A percentile compares a stretch with the other conserved stretches of the same genome.
Evolutionary conservation across 23 red algal genomes (phyloP).

Genomic region (Chondrus crispus): DNA sequence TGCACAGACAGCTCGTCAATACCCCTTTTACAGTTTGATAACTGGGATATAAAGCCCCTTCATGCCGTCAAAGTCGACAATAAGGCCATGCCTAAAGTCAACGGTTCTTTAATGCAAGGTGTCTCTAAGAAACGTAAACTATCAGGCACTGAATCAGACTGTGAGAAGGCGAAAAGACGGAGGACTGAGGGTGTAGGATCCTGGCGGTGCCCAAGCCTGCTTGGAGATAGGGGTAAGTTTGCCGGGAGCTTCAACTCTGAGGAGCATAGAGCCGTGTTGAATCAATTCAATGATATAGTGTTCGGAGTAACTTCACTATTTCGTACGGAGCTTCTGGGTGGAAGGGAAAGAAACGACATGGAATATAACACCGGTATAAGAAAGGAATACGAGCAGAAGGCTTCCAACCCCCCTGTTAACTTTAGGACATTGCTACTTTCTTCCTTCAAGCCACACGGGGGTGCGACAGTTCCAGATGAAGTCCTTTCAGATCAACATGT

Average conservation of each 20-base stretch:
- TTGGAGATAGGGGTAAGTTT: no score
- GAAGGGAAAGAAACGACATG: not conserved
- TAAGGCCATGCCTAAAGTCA: not conserved
- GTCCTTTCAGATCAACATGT: not conserved
- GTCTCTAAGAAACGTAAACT: no score
- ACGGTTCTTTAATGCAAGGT: not conserved
- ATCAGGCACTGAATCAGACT: no score
- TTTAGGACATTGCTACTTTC: not conserved
- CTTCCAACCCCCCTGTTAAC: no score
- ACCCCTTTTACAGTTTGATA: not conserved
- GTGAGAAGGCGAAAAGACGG: no score
- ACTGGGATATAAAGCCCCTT: not conserved
- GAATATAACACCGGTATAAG: not conserved
- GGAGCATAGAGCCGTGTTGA: not conserved
- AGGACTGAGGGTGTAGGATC: no score
- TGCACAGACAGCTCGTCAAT: not conserved
- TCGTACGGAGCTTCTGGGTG: not conserved
- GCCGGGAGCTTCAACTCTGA: not conserved
- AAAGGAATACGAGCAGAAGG: conserved; percentile 14
- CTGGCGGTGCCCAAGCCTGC: no score
- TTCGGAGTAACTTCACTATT: not conserved
- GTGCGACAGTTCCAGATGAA: not conserved
- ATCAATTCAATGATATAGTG: not conserved
- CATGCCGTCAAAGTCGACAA: not conserved
- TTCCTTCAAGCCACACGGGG: not conserved